Evolutionary conservation across 2,329 filamentous ascomycete genomes (phyloP).

Genomic region (Penicillium sp.): DNA sequence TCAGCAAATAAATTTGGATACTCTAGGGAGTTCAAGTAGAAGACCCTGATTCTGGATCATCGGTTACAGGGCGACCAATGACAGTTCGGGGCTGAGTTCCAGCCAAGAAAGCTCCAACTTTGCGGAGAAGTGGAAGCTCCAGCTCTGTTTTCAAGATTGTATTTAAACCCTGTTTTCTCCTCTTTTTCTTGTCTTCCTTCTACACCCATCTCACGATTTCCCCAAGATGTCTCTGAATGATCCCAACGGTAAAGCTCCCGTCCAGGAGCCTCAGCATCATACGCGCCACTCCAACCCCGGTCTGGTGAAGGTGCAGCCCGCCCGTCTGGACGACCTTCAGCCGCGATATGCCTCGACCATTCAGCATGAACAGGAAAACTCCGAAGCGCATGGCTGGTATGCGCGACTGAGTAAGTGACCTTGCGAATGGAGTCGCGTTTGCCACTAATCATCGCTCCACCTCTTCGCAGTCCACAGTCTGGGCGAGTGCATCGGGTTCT

Average conservation of each 20-base stretch:
- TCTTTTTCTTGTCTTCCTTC: background rate
- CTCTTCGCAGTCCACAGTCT: conserved; percentile 59
- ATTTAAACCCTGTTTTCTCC: background rate
- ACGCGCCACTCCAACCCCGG: conserved; percentile 46
- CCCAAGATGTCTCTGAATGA: conserved; percentile 28
- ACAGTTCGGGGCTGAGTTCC: background rate
- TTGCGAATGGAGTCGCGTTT: background rate
- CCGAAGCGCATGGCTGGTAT: conserved; percentile 78
- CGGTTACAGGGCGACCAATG: no score
- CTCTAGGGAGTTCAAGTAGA: no score
- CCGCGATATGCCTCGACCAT: conserved; percentile 67
- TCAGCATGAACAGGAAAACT: conserved; percentile 56
- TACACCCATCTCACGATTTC: conserved; percentile 1
- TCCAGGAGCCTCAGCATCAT: conserved; percentile 10
- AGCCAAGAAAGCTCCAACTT: background rate
- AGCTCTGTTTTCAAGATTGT: background rate
- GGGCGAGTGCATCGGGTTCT: conserved; percentile 66
- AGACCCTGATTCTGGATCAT: no score
- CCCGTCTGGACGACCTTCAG: conserved; percentile 76
- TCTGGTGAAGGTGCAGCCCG: conserved; percentile 69
- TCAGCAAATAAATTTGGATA: no score
- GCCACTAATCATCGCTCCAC: conserved; percentile 3
- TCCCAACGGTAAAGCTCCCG: conserved; percentile 34
- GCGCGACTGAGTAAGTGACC: conserved; percentile 65
- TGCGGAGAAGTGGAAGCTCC: background rate